Conservation (phyloP, 345 rosid species). For the Acer campestre region DNA sequence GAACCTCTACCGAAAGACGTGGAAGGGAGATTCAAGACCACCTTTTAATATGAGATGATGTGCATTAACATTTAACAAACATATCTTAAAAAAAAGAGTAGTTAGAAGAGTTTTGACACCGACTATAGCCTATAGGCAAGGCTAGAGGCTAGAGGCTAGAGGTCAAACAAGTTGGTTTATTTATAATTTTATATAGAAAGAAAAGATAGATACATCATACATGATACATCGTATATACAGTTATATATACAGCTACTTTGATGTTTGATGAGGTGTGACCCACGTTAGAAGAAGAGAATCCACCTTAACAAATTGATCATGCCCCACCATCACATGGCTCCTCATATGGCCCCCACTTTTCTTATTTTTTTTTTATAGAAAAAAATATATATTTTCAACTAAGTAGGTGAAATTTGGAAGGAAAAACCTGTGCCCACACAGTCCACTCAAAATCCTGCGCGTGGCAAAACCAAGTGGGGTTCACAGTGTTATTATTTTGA, state of each 20-base stretch:
- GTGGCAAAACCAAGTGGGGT: conserved; percentile 18
- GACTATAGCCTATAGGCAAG: no score
- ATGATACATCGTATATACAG: no score
- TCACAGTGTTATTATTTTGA: conserved; percentile 19
- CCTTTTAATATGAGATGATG: no score
- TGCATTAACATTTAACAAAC: no score
- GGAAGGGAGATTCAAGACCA: no score
- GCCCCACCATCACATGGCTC: conserved; percentile 39
- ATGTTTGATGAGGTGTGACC: conserved; percentile 20
- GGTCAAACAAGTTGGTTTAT: not conserved
- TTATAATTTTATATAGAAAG: not conserved
- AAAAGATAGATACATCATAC: not conserved
- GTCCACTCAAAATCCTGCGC: conserved; percentile 21
- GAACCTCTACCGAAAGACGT: no score
- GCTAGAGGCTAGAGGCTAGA: not conserved
- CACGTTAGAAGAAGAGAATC: conserved; percentile 15
- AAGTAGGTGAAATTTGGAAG: conserved; percentile 24
- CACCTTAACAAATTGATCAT: not conserved
- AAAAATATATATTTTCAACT: not conserved
- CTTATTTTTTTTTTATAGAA: no score
- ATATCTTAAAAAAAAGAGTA: no score
- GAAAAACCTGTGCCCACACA: conserved; percentile 14
- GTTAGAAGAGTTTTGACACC: not conserved
- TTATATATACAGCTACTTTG: not conserved
- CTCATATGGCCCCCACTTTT: conserved; percentile 7